Base-by-base conservation (phyloP, 2,329 filamentous ascomycete genomes). In the Hypoxylon sp. region DNA sequence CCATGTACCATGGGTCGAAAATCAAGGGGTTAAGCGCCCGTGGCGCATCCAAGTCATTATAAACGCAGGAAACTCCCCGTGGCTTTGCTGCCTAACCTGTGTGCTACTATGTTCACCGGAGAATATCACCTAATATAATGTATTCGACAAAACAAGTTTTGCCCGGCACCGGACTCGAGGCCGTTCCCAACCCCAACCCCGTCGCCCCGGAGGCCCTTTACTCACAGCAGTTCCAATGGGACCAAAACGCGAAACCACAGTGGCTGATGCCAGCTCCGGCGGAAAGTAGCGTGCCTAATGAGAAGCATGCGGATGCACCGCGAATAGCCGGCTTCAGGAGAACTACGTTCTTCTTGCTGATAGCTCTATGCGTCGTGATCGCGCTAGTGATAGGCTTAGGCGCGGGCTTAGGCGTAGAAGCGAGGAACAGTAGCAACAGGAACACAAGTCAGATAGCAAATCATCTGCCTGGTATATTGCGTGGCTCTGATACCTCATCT, bases 291-390 rank as follows among this genome's bases (percentile, higher is more conserved):
- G 11, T 13, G 11, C 11, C 30, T 6, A 22, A 47, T 28, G 22
- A 20, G 11, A 22, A 20, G 11, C 22, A 22, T n/a, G n/a, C n/a
- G 3, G 44, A 17, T 15, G 44, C 28, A 4, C 24, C 24, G 13
- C 24, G 48, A 13, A 53, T 64, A 60, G 51, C 52, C n/a, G 61
- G 60, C 5, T 39, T 65, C 1, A 59, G 30, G 17, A 62, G 30
- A 37, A 41, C 43, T 1, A 62, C 55, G 22, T 65, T 62, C 28
- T 65, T 58, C 58, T 53, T 65, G 17, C 20, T 65, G 11, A 47
- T 65, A 2, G 34, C 32, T 39, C 26, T 62, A 10, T 52, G 39
- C 20, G 41, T 55, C 17, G 62, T 59, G 20, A 41, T 65, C 7
- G 44, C 58, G 34, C 28, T 65, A 41, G 48, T 57, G 7, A 46